These are phyloP conservation scores for Phyllosticta citrichinensis DNA, from an alignment of 2,329 filamentous ascomycete genomes.

Conservation along the genomic window DNA sequence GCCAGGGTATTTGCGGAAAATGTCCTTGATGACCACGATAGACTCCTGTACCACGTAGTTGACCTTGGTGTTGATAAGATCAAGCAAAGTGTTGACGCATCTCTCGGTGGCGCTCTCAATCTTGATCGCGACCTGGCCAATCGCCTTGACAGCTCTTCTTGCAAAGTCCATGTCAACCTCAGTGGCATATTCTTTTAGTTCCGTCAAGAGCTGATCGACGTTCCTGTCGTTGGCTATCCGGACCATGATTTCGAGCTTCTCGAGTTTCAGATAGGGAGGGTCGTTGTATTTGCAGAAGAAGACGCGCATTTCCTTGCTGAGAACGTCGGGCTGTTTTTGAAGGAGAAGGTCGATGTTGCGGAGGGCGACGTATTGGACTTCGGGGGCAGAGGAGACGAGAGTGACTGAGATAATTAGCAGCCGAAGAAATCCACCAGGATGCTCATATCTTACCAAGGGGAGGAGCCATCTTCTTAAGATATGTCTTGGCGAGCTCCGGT, in stretches of 20 bases:
- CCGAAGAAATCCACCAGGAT: background rate
- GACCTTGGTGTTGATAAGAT: conserved; percentile 93
- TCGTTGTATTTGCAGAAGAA: conserved; percentile 99
- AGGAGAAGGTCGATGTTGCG: conserved; percentile 92
- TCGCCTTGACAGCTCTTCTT: conserved; percentile 84
- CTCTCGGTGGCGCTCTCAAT: conserved; percentile 92
- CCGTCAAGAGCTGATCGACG: conserved; percentile 85
- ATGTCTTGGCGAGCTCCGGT: conserved; percentile 68
- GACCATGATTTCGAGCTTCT: conserved; percentile 98
- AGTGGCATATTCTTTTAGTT: conserved; percentile 92
- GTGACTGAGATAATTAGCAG: conserved; percentile 55
- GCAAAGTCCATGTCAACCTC: conserved; percentile 99
- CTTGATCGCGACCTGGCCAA: conserved; percentile 97
- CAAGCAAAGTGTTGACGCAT: conserved; percentile 86
- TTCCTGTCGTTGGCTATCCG: conserved; percentile 97
- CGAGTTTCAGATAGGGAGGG: conserved; percentile 91
- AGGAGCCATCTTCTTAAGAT: conserved; percentile 97
- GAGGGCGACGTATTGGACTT: conserved; percentile 95
- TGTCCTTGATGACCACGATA: conserved; percentile 98
- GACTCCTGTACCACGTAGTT: conserved; percentile 99
- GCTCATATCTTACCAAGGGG: conserved; percentile 60
- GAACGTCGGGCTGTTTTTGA: conserved; percentile 90
- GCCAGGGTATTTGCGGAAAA: conserved; percentile 92
- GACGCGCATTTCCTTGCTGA: conserved; percentile 93
- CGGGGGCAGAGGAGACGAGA: conserved; percentile 85